Evolutionary conservation across 177 flowering plant species (phyloP), one percentile per base, ranked within the genome.

Genomic region (Tripterygium wilfordii): DNA sequence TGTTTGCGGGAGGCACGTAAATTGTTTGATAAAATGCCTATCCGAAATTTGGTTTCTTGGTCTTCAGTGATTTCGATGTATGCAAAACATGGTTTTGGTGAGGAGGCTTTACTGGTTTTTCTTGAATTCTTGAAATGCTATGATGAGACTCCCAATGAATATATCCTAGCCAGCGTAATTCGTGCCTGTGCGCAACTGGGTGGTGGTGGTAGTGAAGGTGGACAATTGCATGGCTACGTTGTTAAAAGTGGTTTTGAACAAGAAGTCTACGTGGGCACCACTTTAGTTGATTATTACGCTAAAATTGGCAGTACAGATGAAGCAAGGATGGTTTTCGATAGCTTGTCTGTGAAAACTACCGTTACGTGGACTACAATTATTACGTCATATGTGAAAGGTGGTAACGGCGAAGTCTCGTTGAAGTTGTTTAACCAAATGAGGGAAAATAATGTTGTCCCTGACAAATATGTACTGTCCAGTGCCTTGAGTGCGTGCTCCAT

Each of bases 361-460:
- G 88, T 85, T 44, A 75, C 94, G 39, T 82, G 89, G 90, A 85
- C 96, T 21, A 49, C 80, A 1, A 71, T 88, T n/a, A 75, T 88
- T 35, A 52, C 70, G 1, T 88, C 84, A 22, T 78, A 66, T 56
- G 66, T 60, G 7, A 75, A 64, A 60, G 44, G 55, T 54, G 90
- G 90, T 45, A 70, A 49, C 46, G 57, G 81, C 58, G 75, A 74
- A 15, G 54, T 62, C 44, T 65, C 94, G 2, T 56, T 85, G 61
- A 45, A 69, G 49, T 57, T 88, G 59, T 84, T 85, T 49, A 39
- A 36, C 20, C 56, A 63, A 44, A 73, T 84, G 80, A 66, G 51
- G 43, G 68, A 69, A 51, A 63, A 60, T 53, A 60, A 61, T 46
- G 65, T 76, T 42, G 26, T 50, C 54, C 82, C 78, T 6, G 96